phyloP scores from a whole-genome alignment of 257 asterid genomes.

The Fraxinus pennsylvanica region DNA sequence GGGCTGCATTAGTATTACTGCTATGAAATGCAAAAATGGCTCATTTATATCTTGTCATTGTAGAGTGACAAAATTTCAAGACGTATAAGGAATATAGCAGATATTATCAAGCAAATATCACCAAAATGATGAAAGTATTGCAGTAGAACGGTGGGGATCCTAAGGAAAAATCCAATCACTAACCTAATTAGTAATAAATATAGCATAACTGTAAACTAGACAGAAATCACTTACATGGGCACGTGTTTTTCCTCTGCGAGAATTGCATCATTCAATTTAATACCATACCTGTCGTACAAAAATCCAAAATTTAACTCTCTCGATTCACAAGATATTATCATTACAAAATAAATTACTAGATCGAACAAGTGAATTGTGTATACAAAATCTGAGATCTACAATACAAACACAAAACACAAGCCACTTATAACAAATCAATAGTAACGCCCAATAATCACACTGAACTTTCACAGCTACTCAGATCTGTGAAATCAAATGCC shows the following conservation, averaged over 20 bases:
- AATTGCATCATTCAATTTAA: conserved; percentile 77
- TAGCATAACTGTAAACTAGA: neutral
- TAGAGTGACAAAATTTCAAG: neutral
- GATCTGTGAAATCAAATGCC: conserved; percentile 28
- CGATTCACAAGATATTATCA: neutral
- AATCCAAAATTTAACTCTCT: neutral
- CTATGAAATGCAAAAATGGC: neutral
- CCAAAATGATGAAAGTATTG: neutral
- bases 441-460: neutral
- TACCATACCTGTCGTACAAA: conserved; percentile 53
- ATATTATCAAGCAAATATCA: neutral
- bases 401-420: conserved; percentile 28
- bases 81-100: neutral
- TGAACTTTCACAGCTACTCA: conserved; percentile 13
- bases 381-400: conserved; percentile 36
- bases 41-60: neutral
- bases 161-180: conserved; percentile 9
- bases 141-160: neutral
- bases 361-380: neutral
- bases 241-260: conserved; percentile 94
- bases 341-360: neutral
- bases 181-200: neutral
- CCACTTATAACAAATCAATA: neutral
- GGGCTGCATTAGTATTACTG: neutral
- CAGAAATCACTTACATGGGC: conserved; percentile 62